Base-by-base conservation (phyloP, 2,329 filamentous ascomycete species). In the Stagonosporopsis tanaceti region DNA sequence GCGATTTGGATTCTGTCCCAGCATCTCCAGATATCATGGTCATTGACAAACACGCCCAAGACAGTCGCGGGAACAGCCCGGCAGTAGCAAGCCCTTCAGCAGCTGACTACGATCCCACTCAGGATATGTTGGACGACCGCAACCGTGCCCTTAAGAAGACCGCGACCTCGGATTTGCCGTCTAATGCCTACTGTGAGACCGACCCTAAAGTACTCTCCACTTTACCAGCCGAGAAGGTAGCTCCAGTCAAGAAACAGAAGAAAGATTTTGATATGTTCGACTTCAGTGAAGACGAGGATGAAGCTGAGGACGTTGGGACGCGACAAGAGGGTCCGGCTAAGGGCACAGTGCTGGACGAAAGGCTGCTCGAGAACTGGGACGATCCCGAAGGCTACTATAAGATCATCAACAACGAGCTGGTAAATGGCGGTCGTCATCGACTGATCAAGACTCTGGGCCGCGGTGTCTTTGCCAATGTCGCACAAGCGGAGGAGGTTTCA, bases 371-470 rank as follows among this genome's bases (percentile, higher is more conserved):
- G 70, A 94, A 96, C 58, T 92, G 88, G 88, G 93, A 96, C 72
- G 95, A 98, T 73, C 88, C 90, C 50, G 93, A 99, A 71, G 95
- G 94, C 6, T 98, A 98, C 75, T 99, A 98, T 82, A 96, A 95
- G 77, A 89, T 97, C 56, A 92, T 96, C 55, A 87, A 93, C 38
- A 93, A 94, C 70, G 95, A 99, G 80, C 81, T 98, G 48, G 84
- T 99, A 61, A 91, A 96, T 34, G 88, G 88, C 28, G 89, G 89
- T 30, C 90, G 93, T 32, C 98, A 98, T 76, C 91, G 95, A 73
- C 87, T 99, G 30, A 90, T 94, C 74, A 87, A 93, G 57, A 89
- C 89, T 50, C 84, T 99, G 22, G 95, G 95, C 62, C 93, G 92
- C 77, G 95, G 95, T 68, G 97, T 97, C 85, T 99, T 97, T 75